Base-by-base conservation (phyloP, 169 alveolate species). In the Babesia caballi region DNA sequence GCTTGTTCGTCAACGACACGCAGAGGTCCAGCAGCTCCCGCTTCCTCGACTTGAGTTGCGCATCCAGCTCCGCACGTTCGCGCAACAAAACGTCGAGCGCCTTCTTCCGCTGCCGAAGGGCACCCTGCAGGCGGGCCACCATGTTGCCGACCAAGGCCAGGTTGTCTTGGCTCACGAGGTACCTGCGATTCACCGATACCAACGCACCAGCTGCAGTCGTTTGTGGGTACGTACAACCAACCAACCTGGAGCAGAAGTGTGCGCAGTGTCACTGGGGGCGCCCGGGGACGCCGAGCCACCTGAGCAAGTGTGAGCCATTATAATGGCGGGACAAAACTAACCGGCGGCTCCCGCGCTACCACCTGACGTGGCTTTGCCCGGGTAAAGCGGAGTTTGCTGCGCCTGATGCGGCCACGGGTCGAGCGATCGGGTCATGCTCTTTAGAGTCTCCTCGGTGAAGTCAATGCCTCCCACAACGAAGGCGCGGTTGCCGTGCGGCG, bases 381-480 rank as follows among this genome's bases (percentile, higher is more conserved):
- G 52, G 36, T 30, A 27, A 3, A 41, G n/a, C 0, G 58, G 60
- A 8, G 73, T 25, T 30, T 63, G 73, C 12, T 63, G 47, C 27
- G 44, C 11, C n/a, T n/a, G 61, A 3, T 27, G 36, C 15, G 11
- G 63, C 58, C 59, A 32, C 15, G 60, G 73, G 15, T 63, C 73
- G 19, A 63, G 5, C 15, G 73, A 52, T 28, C 73, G 44, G 9
- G 60, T 63, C 73, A 63, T 63, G 60, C 73, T 63, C 52, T 36
- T 63, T 54, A 78, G 49, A 0, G 86, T 78, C 72, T 78, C 86
- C 71, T 78, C 86, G 27, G 86, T 78, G 67, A 78, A 78, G 28
- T 78, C 86, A n/a, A 78, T 78, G 42, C 82, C 82, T 12, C 86
- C 86, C n/a, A 78, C 71, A 11, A 78, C 58, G 11, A 78, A 67